These are phyloP conservation scores for Daldinia loculata DNA, from an alignment of 495 filamentous ascomycete genomes.

Conservation along the genomic window DNA sequence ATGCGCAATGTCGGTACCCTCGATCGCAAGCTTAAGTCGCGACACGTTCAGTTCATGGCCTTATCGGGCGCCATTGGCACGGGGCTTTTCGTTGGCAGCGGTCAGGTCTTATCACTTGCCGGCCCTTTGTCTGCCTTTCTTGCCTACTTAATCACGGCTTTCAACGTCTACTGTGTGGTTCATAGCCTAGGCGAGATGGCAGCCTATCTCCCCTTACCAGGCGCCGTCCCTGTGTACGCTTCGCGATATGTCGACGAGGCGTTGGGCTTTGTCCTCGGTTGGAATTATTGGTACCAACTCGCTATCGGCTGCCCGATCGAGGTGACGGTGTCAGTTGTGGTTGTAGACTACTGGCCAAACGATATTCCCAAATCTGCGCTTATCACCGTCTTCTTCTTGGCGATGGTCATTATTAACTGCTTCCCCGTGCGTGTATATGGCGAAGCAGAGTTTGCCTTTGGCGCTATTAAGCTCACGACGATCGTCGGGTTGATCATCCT, in stretches of 20 bases:
- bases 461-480: conserved; percentile 68
- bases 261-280: conserved; percentile 76
- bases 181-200: conserved; percentile 63
- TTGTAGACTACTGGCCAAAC: conserved; percentile 61
- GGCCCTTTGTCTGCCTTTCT: conserved; percentile 55
- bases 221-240: conserved; percentile 65
- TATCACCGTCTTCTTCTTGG: conserved; percentile 57
- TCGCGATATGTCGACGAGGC: conserved; percentile 74
- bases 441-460: conserved; percentile 69
- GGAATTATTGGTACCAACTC: conserved; percentile 63
- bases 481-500: conserved; percentile 72
- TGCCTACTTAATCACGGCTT: conserved; percentile 53
- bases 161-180: conserved; percentile 48
- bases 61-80: conserved; percentile 70
- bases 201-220: conserved; percentile 66
- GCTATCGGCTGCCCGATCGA: conserved; percentile 52
- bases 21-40: conserved; percentile 64
- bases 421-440: conserved; percentile 60
- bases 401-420: conserved; percentile 50
- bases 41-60: conserved; percentile 71
- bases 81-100: conserved; percentile 55
- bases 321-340: conserved; percentile 48
- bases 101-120: conserved; percentile 49
- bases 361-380: conserved; percentile 58
- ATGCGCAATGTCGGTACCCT: conserved; percentile 46